Evolutionary conservation across 2,329 filamentous ascomycete species (phyloP), one percentile per base, ranked within the genome.

Genomic region (Hymenoscyphus fraxineus): DNA sequence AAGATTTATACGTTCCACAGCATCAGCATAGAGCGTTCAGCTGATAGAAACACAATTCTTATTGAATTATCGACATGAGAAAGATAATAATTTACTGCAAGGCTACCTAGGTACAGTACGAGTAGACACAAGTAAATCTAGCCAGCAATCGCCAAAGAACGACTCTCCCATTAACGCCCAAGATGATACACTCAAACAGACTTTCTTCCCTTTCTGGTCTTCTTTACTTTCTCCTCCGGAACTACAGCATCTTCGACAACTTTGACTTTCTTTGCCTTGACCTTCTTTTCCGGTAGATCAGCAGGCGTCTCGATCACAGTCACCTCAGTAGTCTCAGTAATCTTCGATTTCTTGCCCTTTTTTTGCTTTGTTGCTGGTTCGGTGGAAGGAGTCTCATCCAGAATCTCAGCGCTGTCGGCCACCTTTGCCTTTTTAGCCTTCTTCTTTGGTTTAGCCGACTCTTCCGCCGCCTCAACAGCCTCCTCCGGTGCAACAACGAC

Each of bases 211-310:
- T 71, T 72, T 66, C 72, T 71, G 35, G 61, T n/a, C 41, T 70
- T 72, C 63, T 70, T 66, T 47, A 60, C 65, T 55, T 70, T 66
- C 57, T 64, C 74, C 59, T 59, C 64, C 35, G n/a, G 57, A 78
- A 71, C 61, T 7, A 80, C 81, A 62, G 78, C 79, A n/a, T 79
- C 78, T 44, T 81, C 81, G 67, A 83, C 44, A 51, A 77, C 76
- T 39, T 80, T 56, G 40, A 40, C 64, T 10, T 22, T 51, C 44
- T 51, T 51, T 51, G n/a, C 44, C 44, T 47, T 60, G 22, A 35
- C 40, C 58, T 60, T 60, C 40, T 60, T 47, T 7, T 44, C 58
- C 15, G 58, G 32, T 32, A 47, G 51, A 4, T 38, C 65, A 44
- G 47, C 58, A 62, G 60, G 58, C 16, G 55, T 44, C 58, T 69